Evolutionary conservation across 169 alveolate species (phyloP).

Genomic region (Plasmodium berghei): DNA sequence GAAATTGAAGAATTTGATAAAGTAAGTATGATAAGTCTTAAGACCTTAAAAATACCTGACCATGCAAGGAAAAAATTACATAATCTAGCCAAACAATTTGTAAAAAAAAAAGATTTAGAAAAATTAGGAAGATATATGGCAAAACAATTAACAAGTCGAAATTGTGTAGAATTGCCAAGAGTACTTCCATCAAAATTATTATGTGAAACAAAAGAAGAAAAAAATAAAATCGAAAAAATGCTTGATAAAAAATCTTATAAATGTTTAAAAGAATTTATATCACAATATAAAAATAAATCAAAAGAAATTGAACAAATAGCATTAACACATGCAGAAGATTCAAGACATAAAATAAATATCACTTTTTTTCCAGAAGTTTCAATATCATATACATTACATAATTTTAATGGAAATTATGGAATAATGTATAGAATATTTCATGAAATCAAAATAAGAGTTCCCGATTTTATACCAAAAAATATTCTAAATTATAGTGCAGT

Average conservation of each 20-base stretch:
- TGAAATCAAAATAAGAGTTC: conserved; percentile 79
- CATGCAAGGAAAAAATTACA: conserved; percentile 80
- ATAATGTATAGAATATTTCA: conserved; percentile 82
- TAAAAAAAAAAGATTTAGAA: conserved; percentile 87
- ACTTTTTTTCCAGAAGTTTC: conserved; percentile 76
- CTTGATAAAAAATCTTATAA: conserved; percentile 77
- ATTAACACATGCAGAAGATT: conserved; percentile 83
- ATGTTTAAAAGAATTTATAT: conserved; percentile 73
- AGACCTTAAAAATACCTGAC: conserved; percentile 81
- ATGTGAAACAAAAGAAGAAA: conserved; percentile 17
- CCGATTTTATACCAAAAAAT: conserved; percentile 61
- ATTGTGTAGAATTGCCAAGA: conserved; percentile 88
- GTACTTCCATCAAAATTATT: conserved; percentile 84
- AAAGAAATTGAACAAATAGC: conserved; percentile 85
- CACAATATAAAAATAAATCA: conserved; percentile 76
- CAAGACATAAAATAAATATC: conserved; percentile 81
- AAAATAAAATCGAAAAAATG: conserved; percentile 63
- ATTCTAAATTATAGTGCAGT: conserved; percentile 1
- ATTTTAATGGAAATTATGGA: conserved; percentile 87
- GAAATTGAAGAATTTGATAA: conserved; percentile 41
- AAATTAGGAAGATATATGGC: conserved; percentile 83
- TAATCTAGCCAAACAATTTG: conserved; percentile 77
- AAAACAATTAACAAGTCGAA: conserved; percentile 82
- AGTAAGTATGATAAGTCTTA: conserved; percentile 57
- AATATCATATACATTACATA: conserved; percentile 88